phyloP scores from a whole-genome alignment of 23 red algal genomes.

The Gracilaria gracilis region DNA sequence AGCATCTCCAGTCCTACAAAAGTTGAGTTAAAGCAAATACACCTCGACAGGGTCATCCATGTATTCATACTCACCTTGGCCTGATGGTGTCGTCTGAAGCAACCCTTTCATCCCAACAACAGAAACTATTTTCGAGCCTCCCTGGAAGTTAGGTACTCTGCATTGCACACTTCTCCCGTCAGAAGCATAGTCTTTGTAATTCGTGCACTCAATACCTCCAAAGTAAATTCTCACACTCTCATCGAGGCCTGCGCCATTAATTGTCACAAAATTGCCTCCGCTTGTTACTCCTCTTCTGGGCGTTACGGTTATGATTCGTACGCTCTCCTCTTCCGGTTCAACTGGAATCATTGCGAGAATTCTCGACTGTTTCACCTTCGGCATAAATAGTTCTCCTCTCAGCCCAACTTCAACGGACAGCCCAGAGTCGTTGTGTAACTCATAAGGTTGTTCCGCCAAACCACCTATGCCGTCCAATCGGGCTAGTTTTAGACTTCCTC shows the following conservation, averaged over 20 bases:
- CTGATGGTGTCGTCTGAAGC: slow-evolving; percentile 38
- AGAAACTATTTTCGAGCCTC: slow-evolving; percentile 25
- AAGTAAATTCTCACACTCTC: slow-evolving; percentile 54
- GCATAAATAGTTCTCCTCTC: slow-evolving; percentile 69
- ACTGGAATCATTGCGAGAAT: slow-evolving; percentile 53
- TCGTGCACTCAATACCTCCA: slow-evolving; percentile 49
- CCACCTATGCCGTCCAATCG: slow-evolving; percentile 39
- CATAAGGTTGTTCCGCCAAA: slow-evolving; percentile 33
- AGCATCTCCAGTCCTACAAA: too few species aligned
- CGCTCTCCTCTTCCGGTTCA: slow-evolving; percentile 15
- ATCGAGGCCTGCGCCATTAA: slow-evolving; percentile 58
- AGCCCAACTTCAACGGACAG: slow-evolving; percentile 56
- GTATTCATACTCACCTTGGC: slow-evolving; percentile 59
- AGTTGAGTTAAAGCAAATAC: slow-evolving; percentile 4
- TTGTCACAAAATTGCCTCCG: slow-evolving; percentile 61
- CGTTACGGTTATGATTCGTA: slow-evolving; percentile 37
- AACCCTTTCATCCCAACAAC: slow-evolving; percentile 32
- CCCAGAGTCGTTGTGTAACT: slow-evolving; percentile 49
- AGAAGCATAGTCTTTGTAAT: slow-evolving; percentile 33
- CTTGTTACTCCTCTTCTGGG: slow-evolving; percentile 46
- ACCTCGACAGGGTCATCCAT: slow-evolving; percentile 40
- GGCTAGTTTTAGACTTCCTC: slow-evolving; percentile 35
- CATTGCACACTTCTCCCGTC: slow-evolving; percentile 57
- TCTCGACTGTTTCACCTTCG: slow-evolving; percentile 58
- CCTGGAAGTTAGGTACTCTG: slow-evolving; percentile 33